Conservation (phyloP, 2,329 filamentous ascomycete species). For the Parasarocladium wereldwijsianum region DNA sequence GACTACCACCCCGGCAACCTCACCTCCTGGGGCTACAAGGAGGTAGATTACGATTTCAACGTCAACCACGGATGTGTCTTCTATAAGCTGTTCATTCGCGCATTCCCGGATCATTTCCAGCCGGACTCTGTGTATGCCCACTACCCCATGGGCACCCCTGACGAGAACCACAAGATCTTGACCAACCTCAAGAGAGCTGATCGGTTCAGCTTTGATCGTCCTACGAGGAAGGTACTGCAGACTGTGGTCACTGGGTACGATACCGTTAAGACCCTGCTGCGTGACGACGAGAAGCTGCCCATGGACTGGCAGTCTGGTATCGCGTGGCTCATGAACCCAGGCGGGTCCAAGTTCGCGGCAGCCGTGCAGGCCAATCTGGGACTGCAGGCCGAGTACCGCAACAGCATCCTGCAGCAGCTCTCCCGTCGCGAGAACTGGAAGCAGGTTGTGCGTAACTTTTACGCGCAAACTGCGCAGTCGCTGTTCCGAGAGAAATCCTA, state of each 20-base stretch:
- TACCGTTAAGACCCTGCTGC: conserved; percentile 46
- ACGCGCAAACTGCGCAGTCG: conserved; percentile 42
- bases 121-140: conserved; percentile 69
- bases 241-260: conserved; percentile 46
- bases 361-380: conserved; percentile 31
- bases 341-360: conserved; percentile 41
- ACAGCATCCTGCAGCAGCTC: conserved; percentile 40
- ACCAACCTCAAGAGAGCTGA: conserved; percentile 50
- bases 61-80: conserved; percentile 73
- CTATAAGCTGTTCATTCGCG: conserved; percentile 68
- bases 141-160: conserved; percentile 57
- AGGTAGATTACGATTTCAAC: conserved; percentile 56
- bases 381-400: conserved; percentile 34
- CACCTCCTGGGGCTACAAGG: conserved; percentile 74
- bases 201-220: conserved; percentile 55
- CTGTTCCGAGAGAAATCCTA: conserved; percentile 53
- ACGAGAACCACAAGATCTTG: conserved; percentile 58
- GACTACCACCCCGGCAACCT: conserved; percentile 61
- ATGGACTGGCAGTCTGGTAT: conserved; percentile 51
- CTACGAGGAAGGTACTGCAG: conserved; percentile 31
- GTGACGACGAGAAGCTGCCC: conserved; percentile 45
- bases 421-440: conserved; percentile 45
- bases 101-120: conserved; percentile 69
- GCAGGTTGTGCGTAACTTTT: conserved; percentile 50
- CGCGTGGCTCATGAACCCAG: conserved; percentile 42